Conservation (phyloP, 1,139 yeast genomes). For the Nadsonia starkeyi-henricii region DNA sequence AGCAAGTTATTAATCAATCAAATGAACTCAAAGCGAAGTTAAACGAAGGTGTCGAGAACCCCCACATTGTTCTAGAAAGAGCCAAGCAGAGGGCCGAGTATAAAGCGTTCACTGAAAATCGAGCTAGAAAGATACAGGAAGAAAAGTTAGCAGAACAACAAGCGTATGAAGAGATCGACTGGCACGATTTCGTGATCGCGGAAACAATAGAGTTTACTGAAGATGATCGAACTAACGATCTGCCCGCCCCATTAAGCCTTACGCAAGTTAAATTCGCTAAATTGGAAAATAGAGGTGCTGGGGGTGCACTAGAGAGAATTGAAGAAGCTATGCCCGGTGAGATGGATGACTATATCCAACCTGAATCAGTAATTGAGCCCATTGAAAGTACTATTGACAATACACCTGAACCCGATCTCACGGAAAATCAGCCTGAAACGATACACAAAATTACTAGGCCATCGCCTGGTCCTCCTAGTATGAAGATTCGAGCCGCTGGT, state of each 20-base stretch:
- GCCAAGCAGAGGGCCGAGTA: slow-evolving; percentile 49
- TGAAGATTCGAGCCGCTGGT: slow-evolving; percentile 59
- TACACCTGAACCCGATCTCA: slow-evolving; percentile 12
- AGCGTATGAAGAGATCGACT: slow-evolving; percentile 66
- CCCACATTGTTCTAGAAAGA: slow-evolving; percentile 30
- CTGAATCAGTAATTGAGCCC: slow-evolving; percentile 12
- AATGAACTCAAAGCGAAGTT: slow-evolving; percentile 11
- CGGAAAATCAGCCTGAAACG: neutral
- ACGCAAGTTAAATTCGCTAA: slow-evolving; percentile 51
- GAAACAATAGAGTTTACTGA: slow-evolving; percentile 57
- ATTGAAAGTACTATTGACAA: slow-evolving; percentile 22
- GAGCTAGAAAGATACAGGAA: slow-evolving; percentile 22
- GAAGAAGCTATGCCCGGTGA: slow-evolving; percentile 23
- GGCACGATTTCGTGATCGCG: slow-evolving; percentile 71
- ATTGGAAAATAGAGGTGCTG: slow-evolving; percentile 33
- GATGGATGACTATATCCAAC: slow-evolving; percentile 1
- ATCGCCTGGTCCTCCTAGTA: slow-evolving; percentile 32
- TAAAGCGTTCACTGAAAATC: slow-evolving; percentile 28
- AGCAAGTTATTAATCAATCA: slow-evolving; percentile 23
- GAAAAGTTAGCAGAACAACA: slow-evolving; percentile 29
- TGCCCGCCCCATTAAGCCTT: slow-evolving; percentile 47
- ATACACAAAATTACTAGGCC: slow-evolving; percentile 9
- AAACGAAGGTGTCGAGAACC: slow-evolving; percentile 16
- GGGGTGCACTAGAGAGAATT: slow-evolving; percentile 13
- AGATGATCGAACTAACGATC: slow-evolving; percentile 46